These are phyloP conservation scores for Saccharomyces paradoxus DNA, from an alignment of 805 yeast genomes.

Conservation along the genomic window DNA sequence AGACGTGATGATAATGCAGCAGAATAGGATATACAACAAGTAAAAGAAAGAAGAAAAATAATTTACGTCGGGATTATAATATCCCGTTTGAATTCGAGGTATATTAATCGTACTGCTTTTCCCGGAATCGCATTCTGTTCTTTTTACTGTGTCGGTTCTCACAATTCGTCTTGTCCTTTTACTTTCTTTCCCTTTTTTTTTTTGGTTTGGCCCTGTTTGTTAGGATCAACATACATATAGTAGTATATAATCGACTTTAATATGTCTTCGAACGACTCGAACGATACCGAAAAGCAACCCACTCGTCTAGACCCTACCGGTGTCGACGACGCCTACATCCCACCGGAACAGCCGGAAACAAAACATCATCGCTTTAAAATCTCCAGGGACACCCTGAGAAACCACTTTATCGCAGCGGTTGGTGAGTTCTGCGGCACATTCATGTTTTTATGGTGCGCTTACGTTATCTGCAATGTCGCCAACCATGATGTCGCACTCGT, in stretches of 20 bases:
- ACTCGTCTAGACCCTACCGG: background rate
- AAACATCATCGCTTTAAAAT: constrained; percentile 32
- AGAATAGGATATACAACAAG: background rate
- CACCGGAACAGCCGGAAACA: background rate
- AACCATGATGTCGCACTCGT: constrained; percentile 42
- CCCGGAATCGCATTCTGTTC: background rate
- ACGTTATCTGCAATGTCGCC: constrained; percentile 75
- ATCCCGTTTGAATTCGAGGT: background rate
- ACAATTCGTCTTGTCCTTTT: background rate
- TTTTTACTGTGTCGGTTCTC: background rate
- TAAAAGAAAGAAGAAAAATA: too few relatives aligned
- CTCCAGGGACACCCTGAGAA: constrained; percentile 38
- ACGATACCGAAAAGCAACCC: background rate
- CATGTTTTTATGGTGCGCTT: constrained; percentile 75
- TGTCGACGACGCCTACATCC: background rate
- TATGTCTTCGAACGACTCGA: background rate
- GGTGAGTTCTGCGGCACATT: constrained; percentile 87
- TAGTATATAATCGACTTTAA: background rate
- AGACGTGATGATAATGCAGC: background rate
- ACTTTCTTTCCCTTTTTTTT: background rate
- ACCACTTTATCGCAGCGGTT: constrained; percentile 57
- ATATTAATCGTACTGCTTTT: background rate
- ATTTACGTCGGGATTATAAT: background rate
- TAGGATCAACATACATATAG: background rate
- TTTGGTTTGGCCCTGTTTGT: background rate